phyloP scores from a whole-genome alignment of 257 asterid species.

The Gynochthodes officinalis region DNA sequence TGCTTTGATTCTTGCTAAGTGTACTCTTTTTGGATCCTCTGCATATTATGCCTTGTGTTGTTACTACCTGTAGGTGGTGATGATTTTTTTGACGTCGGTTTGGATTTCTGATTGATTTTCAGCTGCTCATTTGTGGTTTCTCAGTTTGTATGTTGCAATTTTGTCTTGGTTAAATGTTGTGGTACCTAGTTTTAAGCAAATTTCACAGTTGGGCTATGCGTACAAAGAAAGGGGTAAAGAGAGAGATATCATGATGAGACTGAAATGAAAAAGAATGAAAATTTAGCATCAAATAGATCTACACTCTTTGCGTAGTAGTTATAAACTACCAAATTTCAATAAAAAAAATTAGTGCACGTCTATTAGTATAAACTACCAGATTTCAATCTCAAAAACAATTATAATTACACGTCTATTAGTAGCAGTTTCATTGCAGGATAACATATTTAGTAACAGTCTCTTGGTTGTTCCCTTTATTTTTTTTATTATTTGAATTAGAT shows the following conservation, averaged over 20 bases:
- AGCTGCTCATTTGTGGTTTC: not conserved
- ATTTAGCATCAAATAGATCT: not conserved
- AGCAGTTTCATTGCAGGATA: not conserved
- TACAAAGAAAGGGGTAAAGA: not conserved
- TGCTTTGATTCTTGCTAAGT: not conserved
- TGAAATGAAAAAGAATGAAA: not conserved
- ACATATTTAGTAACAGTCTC: not conserved
- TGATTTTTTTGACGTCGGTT: not conserved
- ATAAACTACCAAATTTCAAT: not conserved
- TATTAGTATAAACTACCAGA: not conserved
- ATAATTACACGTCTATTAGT: not conserved
- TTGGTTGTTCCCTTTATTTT: slow-evolving; percentile 11
- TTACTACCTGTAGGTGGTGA: not conserved
- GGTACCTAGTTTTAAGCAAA: not conserved
- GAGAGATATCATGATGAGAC: not conserved
- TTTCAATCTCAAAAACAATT: not conserved
- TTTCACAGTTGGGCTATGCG: not conserved
- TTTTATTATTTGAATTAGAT: slow-evolving; percentile 47
- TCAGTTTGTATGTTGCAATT: not conserved
- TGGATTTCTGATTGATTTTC: not conserved
- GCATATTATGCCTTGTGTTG: not conserved
- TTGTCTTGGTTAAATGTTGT: not conserved
- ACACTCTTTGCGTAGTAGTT: not conserved
- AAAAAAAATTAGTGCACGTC: not conserved
- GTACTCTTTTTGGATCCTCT: not conserved